Evolutionary conservation across 148 eudicot genomes (phyloP).

Genomic region (Chenopodium album): DNA sequence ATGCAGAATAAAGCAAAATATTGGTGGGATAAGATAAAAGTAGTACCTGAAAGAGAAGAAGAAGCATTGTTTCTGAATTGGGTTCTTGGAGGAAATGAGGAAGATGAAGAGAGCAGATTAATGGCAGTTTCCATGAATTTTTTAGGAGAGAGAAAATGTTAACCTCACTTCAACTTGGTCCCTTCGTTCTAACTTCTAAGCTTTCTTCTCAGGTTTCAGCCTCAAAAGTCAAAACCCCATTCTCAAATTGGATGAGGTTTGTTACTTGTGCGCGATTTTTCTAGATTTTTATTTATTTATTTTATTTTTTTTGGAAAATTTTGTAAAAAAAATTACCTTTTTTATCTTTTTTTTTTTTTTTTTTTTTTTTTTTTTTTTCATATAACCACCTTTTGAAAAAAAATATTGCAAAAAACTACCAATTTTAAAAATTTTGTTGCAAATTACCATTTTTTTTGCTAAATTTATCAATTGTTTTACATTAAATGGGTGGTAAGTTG

Average conservation of each 20-base stretch:
- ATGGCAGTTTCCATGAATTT: conserved; percentile 59
- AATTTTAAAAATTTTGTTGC: too few relatives aligned
- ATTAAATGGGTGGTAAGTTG: too few relatives aligned
- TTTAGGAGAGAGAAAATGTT: neutral
- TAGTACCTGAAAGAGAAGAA: conserved; percentile 45
- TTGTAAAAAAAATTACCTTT: too few relatives aligned
- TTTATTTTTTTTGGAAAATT: too few relatives aligned
- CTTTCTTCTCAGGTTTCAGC: neutral
- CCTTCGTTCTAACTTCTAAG: neutral
- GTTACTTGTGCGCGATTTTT: neutral
- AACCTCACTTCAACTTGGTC: neutral
- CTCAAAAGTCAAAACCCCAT: neutral
- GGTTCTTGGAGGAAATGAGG: conserved; percentile 45
- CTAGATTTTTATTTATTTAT: too few relatives aligned
- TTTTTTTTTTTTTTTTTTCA: too few relatives aligned
- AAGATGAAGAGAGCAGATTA: conserved; percentile 61
- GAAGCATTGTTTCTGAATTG: conserved; percentile 33
- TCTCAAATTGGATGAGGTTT: neutral
- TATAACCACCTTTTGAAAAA: too few relatives aligned
- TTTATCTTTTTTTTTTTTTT: too few relatives aligned
- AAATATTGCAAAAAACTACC: too few relatives aligned
- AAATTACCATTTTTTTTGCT: too few relatives aligned
- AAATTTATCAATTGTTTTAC: too few relatives aligned
- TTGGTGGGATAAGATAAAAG: neutral
- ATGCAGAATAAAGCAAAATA: neutral